Evolutionary conservation across 306 rosid species (phyloP).

Genomic region (Vigna radiata): DNA sequence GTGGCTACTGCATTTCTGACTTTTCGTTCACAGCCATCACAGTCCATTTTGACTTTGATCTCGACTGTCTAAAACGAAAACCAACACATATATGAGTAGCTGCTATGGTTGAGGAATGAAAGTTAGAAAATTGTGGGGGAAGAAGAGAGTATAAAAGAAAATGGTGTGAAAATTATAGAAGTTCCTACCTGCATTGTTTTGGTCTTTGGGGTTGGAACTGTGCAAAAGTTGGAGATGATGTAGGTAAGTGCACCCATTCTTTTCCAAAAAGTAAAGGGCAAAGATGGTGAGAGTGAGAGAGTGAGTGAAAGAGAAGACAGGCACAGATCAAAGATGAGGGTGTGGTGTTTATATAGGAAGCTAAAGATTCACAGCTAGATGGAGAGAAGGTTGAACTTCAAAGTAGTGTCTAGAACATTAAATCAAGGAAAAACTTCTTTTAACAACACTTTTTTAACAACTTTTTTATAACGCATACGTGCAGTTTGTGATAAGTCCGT

Average conservation of each 20-base stretch:
- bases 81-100: not conserved
- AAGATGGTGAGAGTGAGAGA: slow-evolving; percentile 33
- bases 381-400: slow-evolving; percentile 25
- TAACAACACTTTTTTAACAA: too few species aligned
- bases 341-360: slow-evolving; percentile 49
- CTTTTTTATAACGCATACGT: too few species aligned
- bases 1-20: slow-evolving; percentile 71
- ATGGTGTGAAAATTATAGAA: not conserved
- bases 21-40: slow-evolving; percentile 94
- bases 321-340: slow-evolving; percentile 20
- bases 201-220: slow-evolving; percentile 54
- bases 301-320: slow-evolving; percentile 38
- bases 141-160: not conserved
- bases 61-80: slow-evolving; percentile 67
- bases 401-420: slow-evolving; percentile 42
- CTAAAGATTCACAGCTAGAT: slow-evolving; percentile 35
- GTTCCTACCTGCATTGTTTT: slow-evolving; percentile 82
- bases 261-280: slow-evolving; percentile 37
- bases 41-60: slow-evolving; percentile 89
- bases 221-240: slow-evolving; percentile 72
- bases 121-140: not conserved
- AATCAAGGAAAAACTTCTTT: too few species aligned
- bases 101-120: not conserved
- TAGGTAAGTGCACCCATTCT: slow-evolving; percentile 89
- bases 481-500: too few species aligned